Evolutionary conservation across 169 alveolate genomes (phyloP), one percentile per base, ranked within the genome.

Genomic region (Plasmodium sp.): DNA sequence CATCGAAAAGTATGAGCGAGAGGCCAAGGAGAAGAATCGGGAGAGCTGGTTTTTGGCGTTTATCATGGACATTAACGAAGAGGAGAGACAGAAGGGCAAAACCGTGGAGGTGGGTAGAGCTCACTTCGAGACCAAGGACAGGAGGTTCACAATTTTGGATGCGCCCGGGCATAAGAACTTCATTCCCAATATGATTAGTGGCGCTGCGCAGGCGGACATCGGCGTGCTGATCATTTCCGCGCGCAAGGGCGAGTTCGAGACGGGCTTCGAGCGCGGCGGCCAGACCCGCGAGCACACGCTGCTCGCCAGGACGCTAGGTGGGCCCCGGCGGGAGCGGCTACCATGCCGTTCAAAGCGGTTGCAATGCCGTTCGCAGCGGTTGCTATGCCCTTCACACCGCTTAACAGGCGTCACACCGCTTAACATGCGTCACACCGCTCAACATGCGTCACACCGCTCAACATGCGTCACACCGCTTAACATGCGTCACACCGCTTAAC

Each of bases 121-220:
- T 0, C 97, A 96, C 83, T 98, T 99, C 92, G 99, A 97, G 84
- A 98, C 99, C 2, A 93, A 95, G 16, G 97, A 97, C 92, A 97
- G 99, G 74, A 97, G 99, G 56, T 99, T 98, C 96, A 99, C 99
- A 10, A 98, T 99, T 79, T 97, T 99, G 84, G 99, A 99, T 96
- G 99, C 99, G 9, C 99, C 99, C 0, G 99, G 99, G 9, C 99
- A 99, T 97, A 98, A 99, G 95, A 99, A 99, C 90, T 99, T 98
- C 90, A 99, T 99, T 43, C 99, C 99, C 3, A 99, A 99, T 96
- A 99, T 99, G 99, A 99, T 99, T 79, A 98, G 98, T 83, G 99
- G 99, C 36, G 99, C 99, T 7, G 99, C 99, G 3, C 99, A 99
- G 94, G 99, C 99, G 72, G 99, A 99, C 94, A 96, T 99, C 72